Evolutionary conservation across 345 rosid species (phyloP), one percentile per base, ranked within the genome.

Genomic region (Eucalyptus polybractea): DNA sequence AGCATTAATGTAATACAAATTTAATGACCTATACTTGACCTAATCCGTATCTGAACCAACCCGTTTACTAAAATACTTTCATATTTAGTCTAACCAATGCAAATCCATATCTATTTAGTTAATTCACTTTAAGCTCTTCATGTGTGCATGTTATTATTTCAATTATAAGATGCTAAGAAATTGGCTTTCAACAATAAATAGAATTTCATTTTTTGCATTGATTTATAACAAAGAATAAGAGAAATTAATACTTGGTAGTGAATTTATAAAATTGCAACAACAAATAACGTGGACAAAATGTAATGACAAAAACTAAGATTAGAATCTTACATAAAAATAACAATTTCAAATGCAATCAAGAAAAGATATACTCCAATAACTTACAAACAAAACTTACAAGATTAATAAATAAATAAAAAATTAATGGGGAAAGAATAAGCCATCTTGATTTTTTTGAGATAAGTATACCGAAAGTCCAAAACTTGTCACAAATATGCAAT

Each of bases 391-490:
- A 29, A 27, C 33, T 29, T 62, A 62, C 69, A 62, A 1, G 7
- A 54, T 21, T 27, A 12, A 62, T 13, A 27, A 60, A n/a, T n/a
- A 27, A 56, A 56, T 10, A 56, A 56, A n/a, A 56, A 1, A 56
- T 24, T 13, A 62, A 13, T 27, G 16, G 69, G 17, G 31, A 62
- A 62, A 62, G 16, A 62, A 58, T 25, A 58, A 10, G 13, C 29
- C 62, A 56, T 56, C 62, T 24, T 56, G 12, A 24, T 2, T 56
- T 56, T 56, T 56, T 8, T 0, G 22, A 56, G 62, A 56, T 56
- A 56, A 56, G 29, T 56, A 24, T 24, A 4, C 0, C 0, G 0
- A 10, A 24, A 24, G 29, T 56, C 6, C 0, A 56, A 4, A 56
- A 56, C 6, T 56, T 24, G 6, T 22, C 62, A 4, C 29, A 0